phyloP scores from a whole-genome alignment of 2,329 filamentous ascomycete species.

The Aspergillus tamarii region DNA sequence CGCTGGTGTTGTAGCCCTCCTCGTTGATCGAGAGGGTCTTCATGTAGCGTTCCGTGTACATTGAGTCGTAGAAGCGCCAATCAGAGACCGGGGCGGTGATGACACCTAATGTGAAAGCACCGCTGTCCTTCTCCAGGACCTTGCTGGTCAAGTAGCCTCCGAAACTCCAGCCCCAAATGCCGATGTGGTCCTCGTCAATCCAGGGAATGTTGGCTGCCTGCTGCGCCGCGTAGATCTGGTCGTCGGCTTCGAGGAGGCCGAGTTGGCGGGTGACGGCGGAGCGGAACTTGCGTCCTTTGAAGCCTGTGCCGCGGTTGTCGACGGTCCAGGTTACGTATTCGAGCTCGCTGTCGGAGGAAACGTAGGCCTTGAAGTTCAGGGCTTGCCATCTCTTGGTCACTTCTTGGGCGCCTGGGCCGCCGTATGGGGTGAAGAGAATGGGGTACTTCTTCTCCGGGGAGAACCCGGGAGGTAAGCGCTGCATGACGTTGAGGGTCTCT shows the following conservation, averaged over 20 bases:
- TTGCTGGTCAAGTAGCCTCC: slow-evolving; percentile 70
- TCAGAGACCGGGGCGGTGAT: slow-evolving; percentile 69
- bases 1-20: slow-evolving; percentile 63
- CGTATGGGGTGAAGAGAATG: slow-evolving; percentile 68
- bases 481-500: slow-evolving; percentile 65
- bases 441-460: slow-evolving; percentile 66
- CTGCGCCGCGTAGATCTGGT: slow-evolving; percentile 69
- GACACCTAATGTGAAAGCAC: slow-evolving; percentile 64
- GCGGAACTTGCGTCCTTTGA: slow-evolving; percentile 66
- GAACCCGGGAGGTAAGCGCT: slow-evolving; percentile 67
- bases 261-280: slow-evolving; percentile 61
- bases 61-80: slow-evolving; percentile 71
- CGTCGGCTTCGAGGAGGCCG: slow-evolving; percentile 64
- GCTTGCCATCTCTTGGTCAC: slow-evolving; percentile 61
- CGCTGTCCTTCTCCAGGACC: slow-evolving; percentile 64
- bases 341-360: slow-evolving; percentile 68
- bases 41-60: slow-evolving; percentile 76
- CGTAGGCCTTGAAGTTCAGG: slow-evolving; percentile 64
- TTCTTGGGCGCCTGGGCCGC: slow-evolving; percentile 66
- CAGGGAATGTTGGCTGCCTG: slow-evolving; percentile 56
- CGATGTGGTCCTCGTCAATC: slow-evolving; percentile 62
- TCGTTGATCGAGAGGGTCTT: slow-evolving; percentile 61
- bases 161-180: slow-evolving; percentile 71
- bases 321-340: slow-evolving; percentile 70
- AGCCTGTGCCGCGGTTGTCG: slow-evolving; percentile 69